These are phyloP conservation scores for Coemansia sp. DNA, from an alignment of 371 early-diverging fungal genomes.

Conservation along the genomic window DNA sequence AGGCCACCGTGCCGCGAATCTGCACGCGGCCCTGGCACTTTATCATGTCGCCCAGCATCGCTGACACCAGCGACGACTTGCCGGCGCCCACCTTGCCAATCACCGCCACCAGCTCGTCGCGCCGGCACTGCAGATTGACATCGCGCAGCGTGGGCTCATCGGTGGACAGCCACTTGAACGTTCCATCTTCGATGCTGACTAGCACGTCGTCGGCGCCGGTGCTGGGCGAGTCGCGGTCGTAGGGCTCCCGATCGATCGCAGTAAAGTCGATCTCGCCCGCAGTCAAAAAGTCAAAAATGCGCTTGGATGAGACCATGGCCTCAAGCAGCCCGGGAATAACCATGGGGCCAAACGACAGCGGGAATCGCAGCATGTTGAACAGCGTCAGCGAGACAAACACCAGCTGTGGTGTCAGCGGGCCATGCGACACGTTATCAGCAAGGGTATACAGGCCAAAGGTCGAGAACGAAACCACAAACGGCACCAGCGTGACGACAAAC, in stretches of 20 bases:
- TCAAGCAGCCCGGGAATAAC: slow-evolving; percentile 77
- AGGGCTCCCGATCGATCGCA: slow-evolving; percentile 59
- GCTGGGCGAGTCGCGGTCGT: slow-evolving; percentile 49
- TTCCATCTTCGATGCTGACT: slow-evolving; percentile 13
- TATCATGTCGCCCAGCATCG: slow-evolving; percentile 88
- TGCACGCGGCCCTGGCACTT: slow-evolving; percentile 66
- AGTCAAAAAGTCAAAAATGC: slow-evolving; percentile 75
- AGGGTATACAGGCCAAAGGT: slow-evolving; percentile 81
- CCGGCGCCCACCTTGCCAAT: slow-evolving; percentile 89
- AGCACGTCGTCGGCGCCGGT: slow-evolving; percentile 25
- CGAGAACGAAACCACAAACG: slow-evolving; percentile 83
- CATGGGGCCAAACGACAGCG: slow-evolving; percentile 74
- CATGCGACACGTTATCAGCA: slow-evolving; percentile 52
- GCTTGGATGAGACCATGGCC: slow-evolving; percentile 77
- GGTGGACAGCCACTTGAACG: slow-evolving; percentile 18
- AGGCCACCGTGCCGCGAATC: slow-evolving; percentile 80
- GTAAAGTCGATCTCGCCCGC: slow-evolving; percentile 73
- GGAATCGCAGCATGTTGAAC: slow-evolving; percentile 94
- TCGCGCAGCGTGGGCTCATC: slow-evolving; percentile 58
- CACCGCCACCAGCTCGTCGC: slow-evolving; percentile 70
- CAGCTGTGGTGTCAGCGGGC: slow-evolving; percentile 69
- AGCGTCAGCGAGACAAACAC: slow-evolving; percentile 89
- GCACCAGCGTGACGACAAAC: slow-evolving; percentile 75
- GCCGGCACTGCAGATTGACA: slow-evolving; percentile 62
- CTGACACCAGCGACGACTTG: slow-evolving; percentile 80